Percentiles rank a stretch among this genome's conserved stretches.
These are phyloP conservation scores for Alternaria gansuensis DNA, from an alignment of 2,329 filamentous ascomycete genomes.

Conservation along the genomic window DNA sequence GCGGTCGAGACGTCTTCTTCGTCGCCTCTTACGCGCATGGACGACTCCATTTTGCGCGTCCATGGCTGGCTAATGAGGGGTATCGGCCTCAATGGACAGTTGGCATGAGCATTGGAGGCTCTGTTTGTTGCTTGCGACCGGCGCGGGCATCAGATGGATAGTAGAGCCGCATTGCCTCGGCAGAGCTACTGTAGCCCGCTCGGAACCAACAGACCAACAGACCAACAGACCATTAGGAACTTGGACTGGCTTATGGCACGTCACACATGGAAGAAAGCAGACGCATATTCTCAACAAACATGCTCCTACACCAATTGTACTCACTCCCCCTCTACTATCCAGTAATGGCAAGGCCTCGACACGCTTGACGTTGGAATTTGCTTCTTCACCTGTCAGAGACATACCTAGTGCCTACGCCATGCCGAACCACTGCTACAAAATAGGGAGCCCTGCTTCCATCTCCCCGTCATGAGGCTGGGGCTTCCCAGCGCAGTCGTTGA, in stretches of 20 bases:
- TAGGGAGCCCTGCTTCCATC: constrained; percentile 19
- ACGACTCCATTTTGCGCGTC: constrained; percentile 44
- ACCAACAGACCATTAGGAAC: not conserved
- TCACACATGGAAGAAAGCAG: constrained; percentile 1
- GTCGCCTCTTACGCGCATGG: constrained; percentile 61
- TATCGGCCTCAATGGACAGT: constrained; percentile 24
- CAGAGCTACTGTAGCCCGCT: constrained; percentile 23
- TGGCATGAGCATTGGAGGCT: constrained; percentile 20
- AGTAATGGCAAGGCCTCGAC: not conserved
- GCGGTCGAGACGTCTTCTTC: constrained; percentile 68
- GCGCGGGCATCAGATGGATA: constrained; percentile 8
- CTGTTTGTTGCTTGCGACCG: constrained; percentile 29
- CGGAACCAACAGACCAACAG: not conserved
- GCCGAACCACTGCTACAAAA: constrained; percentile 7
- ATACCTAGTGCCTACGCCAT: not conserved
- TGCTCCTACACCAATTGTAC: not conserved
- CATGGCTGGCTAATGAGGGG: constrained; percentile 30
- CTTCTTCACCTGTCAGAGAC: constrained; percentile 13
- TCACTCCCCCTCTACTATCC: not conserved
- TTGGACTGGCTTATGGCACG: not conserved
- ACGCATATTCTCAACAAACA: not conserved
- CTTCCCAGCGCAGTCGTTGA: constrained; percentile 19
- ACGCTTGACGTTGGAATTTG: not conserved
- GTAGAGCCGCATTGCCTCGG: constrained; percentile 35
- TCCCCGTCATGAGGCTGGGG: constrained; percentile 12